These are phyloP conservation scores for Apiospora marii DNA, from an alignment of 2,329 filamentous ascomycete genomes.

Conservation along the genomic window DNA sequence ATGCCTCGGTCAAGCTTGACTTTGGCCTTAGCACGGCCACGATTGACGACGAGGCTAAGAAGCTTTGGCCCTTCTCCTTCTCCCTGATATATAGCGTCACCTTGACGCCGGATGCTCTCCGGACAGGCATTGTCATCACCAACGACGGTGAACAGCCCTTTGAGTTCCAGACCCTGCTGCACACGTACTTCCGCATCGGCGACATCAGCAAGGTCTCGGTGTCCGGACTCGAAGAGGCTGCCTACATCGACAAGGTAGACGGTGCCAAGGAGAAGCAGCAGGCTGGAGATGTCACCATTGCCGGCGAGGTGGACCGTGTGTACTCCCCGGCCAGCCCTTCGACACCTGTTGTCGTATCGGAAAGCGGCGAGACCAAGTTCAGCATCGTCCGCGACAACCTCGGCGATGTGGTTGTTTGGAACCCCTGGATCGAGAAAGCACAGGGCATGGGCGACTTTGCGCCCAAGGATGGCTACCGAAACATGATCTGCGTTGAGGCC, in stretches of 20 bases:
- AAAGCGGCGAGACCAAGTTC: slow-evolving; percentile 70
- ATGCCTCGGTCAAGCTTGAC: slow-evolving; percentile 87
- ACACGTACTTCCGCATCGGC: slow-evolving; percentile 88
- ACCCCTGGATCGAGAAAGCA: slow-evolving; percentile 90
- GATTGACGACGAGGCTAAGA: slow-evolving; percentile 71
- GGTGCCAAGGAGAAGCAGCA: slow-evolving; percentile 70
- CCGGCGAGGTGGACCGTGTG: slow-evolving; percentile 84
- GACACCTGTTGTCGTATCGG: slow-evolving; percentile 65
- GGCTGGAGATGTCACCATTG: slow-evolving; percentile 70
- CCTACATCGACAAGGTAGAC: slow-evolving; percentile 86
- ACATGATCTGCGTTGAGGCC: slow-evolving; percentile 95
- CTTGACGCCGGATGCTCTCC: slow-evolving; percentile 75
- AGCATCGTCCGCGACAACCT: slow-evolving; percentile 85
- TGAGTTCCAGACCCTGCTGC: slow-evolving; percentile 90
- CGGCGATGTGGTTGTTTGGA: slow-evolving; percentile 93
- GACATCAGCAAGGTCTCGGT: slow-evolving; percentile 80
- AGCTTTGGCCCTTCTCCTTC: slow-evolving; percentile 87
- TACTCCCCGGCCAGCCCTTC: slow-evolving; percentile 75
- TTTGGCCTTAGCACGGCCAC: slow-evolving; percentile 84
- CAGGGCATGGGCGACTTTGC: slow-evolving; percentile 84
- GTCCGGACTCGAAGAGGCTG: slow-evolving; percentile 76
- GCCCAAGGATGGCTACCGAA: slow-evolving; percentile 88
- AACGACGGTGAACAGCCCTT: slow-evolving; percentile 86
- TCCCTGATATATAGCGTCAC: slow-evolving; percentile 93
- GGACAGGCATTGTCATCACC: slow-evolving; percentile 84